Evolutionary conservation across 1,284 basidiomycete species (phyloP).

Genomic region (Pholiota adiposa): DNA sequence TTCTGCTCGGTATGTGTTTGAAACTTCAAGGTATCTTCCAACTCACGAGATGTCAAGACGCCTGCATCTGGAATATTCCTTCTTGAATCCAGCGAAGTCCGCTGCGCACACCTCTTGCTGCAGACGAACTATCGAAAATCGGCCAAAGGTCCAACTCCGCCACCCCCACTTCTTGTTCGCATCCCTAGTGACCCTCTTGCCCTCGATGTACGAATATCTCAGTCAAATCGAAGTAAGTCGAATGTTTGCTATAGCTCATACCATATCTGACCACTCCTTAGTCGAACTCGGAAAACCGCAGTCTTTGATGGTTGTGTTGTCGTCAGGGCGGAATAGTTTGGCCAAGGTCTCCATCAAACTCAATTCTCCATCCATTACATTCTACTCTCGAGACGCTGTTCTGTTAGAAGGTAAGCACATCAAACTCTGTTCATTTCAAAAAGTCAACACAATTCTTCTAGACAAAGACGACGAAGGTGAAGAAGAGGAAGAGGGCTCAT

Average conservation of each 20-base stretch:
- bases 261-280: conserved; percentile 31
- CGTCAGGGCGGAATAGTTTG: conserved; percentile 69
- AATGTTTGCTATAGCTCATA: conserved; percentile 7
- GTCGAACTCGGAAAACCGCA: conserved; percentile 71
- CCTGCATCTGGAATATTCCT: conserved; percentile 65
- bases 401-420: conserved; percentile 37
- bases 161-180: conserved; percentile 48
- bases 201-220: conserved; percentile 61
- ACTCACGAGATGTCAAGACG: conserved; percentile 47
- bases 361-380: conserved; percentile 54
- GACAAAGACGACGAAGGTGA: no score
- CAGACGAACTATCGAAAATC: conserved; percentile 56
- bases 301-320: conserved; percentile 56
- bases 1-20: conserved; percentile 67
- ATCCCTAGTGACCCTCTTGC: conserved; percentile 64
- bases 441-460: not conserved
- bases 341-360: conserved; percentile 56
- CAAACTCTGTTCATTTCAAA: not conserved
- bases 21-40: not conserved
- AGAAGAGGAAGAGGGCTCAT: conserved; percentile 24
- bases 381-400: conserved; percentile 50
- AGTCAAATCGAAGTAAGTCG: conserved; percentile 62
- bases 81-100: conserved; percentile 63
- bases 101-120: conserved; percentile 58
- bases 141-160: conserved; percentile 24